Conservation (phyloP, 495 filamentous ascomycete species). For the Penicillium coprophilum region DNA sequence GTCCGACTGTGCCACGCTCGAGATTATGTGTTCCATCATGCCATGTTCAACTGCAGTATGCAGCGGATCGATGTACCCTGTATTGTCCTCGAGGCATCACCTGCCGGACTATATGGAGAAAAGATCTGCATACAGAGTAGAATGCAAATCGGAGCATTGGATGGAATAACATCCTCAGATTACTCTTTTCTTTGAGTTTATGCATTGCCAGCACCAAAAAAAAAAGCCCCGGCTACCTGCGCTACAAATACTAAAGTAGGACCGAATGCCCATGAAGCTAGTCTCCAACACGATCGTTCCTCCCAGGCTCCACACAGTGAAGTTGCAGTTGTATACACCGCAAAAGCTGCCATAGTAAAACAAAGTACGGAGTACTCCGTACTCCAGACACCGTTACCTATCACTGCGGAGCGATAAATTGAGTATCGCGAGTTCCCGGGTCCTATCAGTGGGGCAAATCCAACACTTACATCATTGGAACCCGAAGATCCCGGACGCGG, state of each 20-base stretch:
- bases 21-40: conserved; percentile 6
- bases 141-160: conserved; percentile 22
- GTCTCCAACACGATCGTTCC: neutral
- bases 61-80: conserved; percentile 12
- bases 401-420: conserved; percentile 1
- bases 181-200: neutral
- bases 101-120: conserved; percentile 22
- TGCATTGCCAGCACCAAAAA: neutral
- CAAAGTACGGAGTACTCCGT: neutral
- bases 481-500: conserved; percentile 28
- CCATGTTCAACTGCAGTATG: conserved; percentile 11
- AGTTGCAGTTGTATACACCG: conserved; percentile 4
- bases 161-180: conserved; percentile 25
- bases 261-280: neutral
- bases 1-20: conserved; percentile 25
- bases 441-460: conserved; percentile 24
- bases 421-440: conserved; percentile 20
- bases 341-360: conserved; percentile 2
- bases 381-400: conserved; percentile 26
- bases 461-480: conserved; percentile 20
- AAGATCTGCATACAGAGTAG: conserved; percentile 20
- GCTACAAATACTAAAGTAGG: neutral
- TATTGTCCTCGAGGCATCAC: conserved; percentile 20
- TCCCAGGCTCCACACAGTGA: conserved; percentile 2
- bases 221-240: neutral